Evolutionary conservation across 192 early-diverging fungal genomes (phyloP), one percentile per base, ranked within the genome.

Genomic region (Linnemannia zychae): DNA sequence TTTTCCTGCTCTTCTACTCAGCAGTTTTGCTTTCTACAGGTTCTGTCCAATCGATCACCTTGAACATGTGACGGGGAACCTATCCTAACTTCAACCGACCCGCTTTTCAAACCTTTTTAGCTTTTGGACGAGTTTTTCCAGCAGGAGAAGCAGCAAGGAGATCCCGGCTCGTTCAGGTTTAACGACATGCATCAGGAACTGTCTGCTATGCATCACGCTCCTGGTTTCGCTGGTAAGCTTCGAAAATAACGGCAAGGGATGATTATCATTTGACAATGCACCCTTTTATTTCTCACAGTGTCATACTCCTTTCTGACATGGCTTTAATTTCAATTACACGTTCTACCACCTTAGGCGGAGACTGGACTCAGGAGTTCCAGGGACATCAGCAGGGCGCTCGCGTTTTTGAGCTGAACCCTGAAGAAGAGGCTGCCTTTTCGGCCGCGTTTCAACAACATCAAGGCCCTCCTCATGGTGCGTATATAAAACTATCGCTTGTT

Each of bases 391-490:
- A 65, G 9, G 86, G 82, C 38, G 78, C 90, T 49, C 79, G 81
- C 49, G 52, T 91, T 28, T 91, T 89, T 87, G 90, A 91, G 72
- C 33, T 91, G 34, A 88, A 77, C 34, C 84, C 88, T 15, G 86
- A 88, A 63, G 89, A 91, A 76, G 90, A 90, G 37, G 89, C 87
- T 60, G 87, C 88, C 2, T 89, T 91, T 82, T 89, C 89, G 40
- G 78, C 87, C 33, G 88, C 82, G 36, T 91, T 89, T 46, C 76
- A 89, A 60, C 77, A 87, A 72, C 83, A 77, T 65, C 84, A 86
- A 75, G 53, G 49, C 9, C 72, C 78, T 67, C 88, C 88, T 47
- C 77, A 79, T 74, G 79, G 79, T 84, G 72, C 31, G 68, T 28
- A 36, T 46, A 36, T 46, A n/a, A 16, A 47, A 31, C n/a, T 78